Percentiles rank a stretch among this genome's conserved stretches.
phyloP scores from a whole-genome alignment of 2,329 filamentous ascomycete species.

The Microsporum canis region DNA sequence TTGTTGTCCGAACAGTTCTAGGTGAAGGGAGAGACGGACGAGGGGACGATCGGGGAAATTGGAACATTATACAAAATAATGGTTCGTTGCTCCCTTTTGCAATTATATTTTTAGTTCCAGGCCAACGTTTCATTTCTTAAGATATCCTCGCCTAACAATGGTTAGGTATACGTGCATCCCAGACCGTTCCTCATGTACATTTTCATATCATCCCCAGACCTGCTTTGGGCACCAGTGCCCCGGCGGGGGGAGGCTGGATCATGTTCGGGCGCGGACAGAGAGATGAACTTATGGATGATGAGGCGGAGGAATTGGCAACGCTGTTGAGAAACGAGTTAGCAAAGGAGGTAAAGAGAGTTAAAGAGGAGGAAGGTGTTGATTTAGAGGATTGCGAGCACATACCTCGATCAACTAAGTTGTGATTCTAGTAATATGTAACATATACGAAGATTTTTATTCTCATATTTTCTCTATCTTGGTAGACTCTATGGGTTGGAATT shows the following conservation, averaged over 20 bases:
- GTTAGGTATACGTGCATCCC: slow-evolving; percentile 65
- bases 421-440: neutral
- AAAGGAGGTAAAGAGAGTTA: slow-evolving; percentile 27
- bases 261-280: slow-evolving; percentile 39
- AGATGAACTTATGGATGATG: slow-evolving; percentile 38
- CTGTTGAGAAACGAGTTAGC: slow-evolving; percentile 29
- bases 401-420: neutral
- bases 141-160: neutral
- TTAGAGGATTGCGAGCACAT: slow-evolving; percentile 18
- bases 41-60: slow-evolving; percentile 64
- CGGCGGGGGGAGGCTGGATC: slow-evolving; percentile 26
- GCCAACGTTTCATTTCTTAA: neutral
- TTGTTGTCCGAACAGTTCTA: slow-evolving; percentile 61
- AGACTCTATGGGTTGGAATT: neutral
- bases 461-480: neutral
- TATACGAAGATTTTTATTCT: neutral
- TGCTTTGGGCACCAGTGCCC: slow-evolving; percentile 20
- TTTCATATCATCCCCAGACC: slow-evolving; percentile 89
- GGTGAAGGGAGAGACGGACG: slow-evolving; percentile 31
- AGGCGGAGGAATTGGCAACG: slow-evolving; percentile 29
- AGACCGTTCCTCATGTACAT: slow-evolving; percentile 87
- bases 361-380: slow-evolving; percentile 28
- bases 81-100: slow-evolving; percentile 35
- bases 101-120: neutral
- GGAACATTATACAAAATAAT: slow-evolving; percentile 97